These are phyloP conservation scores for Calonectria hawksworthii DNA, from an alignment of 2,329 filamentous ascomycete species.

Conservation along the genomic window DNA sequence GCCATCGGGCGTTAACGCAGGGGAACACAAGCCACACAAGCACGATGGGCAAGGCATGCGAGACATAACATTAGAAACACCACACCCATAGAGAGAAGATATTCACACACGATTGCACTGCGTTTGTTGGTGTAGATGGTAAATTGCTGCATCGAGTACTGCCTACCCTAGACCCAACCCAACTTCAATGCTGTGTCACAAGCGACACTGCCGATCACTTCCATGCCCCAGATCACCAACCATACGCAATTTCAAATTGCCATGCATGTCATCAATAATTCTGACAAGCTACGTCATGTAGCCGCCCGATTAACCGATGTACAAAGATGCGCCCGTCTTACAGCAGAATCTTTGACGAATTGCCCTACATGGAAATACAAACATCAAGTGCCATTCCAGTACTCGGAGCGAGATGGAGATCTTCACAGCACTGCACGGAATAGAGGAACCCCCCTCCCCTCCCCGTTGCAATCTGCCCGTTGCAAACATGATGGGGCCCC, in stretches of 20 bases:
- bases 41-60: background rate
- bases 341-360: slow-evolving; percentile 25
- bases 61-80: background rate
- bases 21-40: background rate
- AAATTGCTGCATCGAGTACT: background rate
- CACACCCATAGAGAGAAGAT: too few species aligned
- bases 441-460: background rate
- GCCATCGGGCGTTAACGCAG: slow-evolving; percentile 1
- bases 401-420: slow-evolving; percentile 19
- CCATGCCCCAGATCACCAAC: background rate
- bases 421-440: background rate
- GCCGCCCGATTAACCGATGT: background rate
- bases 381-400: background rate
- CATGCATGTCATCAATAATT: slow-evolving; percentile 18
- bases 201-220: background rate
- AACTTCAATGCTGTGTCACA: background rate
- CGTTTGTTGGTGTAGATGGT: background rate
- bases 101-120: background rate
- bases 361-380: slow-evolving; percentile 18
- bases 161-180: background rate
- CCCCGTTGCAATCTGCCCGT: background rate
- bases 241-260: background rate
- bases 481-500: slow-evolving; percentile 2
- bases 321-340: background rate
- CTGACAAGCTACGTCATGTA: slow-evolving; percentile 9